Evolutionary conservation across 225 moss, liverwort and hornwort genomes (phyloP).

Genomic region (Pleurozium schreberi): DNA sequence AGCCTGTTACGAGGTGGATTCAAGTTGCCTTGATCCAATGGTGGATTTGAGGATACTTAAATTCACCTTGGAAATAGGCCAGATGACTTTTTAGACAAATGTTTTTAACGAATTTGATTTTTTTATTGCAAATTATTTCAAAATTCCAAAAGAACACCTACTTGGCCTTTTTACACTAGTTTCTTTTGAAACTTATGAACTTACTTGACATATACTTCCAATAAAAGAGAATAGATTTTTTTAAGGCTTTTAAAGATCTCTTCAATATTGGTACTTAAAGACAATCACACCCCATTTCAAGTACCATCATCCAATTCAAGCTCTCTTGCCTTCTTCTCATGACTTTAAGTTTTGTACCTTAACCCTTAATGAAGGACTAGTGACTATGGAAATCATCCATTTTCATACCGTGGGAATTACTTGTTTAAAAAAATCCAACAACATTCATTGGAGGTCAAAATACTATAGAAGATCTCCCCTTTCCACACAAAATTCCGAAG

Average conservation of each 20-base stretch:
- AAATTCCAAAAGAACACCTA: rapidly evolving
- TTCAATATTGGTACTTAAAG: background rate
- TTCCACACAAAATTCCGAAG: too few species aligned
- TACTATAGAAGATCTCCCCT: too few species aligned
- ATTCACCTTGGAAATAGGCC: background rate
- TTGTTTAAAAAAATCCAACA: too few species aligned
- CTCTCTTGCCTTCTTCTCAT: background rate
- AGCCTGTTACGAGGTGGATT: rapidly evolving
- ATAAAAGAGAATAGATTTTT: background rate
- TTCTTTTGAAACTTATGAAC: background rate
- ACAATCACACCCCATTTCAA: background rate
- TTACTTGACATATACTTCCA: too few species aligned
- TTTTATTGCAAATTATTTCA: background rate
- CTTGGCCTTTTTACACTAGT: rapidly evolving
- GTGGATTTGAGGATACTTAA: background rate
- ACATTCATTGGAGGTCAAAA: too few species aligned
- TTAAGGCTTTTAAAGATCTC: background rate
- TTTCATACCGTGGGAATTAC: too few species aligned
- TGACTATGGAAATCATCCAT: too few species aligned
- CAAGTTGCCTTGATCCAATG: background rate
- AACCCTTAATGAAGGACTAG: too few species aligned
- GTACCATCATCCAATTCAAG: background rate
- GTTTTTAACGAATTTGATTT: background rate
- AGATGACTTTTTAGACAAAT: too few species aligned
- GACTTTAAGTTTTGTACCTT: background rate